phyloP scores from a whole-genome alignment of 2,329 filamentous ascomycete genomes.

The Aureobasidium sp. region DNA sequence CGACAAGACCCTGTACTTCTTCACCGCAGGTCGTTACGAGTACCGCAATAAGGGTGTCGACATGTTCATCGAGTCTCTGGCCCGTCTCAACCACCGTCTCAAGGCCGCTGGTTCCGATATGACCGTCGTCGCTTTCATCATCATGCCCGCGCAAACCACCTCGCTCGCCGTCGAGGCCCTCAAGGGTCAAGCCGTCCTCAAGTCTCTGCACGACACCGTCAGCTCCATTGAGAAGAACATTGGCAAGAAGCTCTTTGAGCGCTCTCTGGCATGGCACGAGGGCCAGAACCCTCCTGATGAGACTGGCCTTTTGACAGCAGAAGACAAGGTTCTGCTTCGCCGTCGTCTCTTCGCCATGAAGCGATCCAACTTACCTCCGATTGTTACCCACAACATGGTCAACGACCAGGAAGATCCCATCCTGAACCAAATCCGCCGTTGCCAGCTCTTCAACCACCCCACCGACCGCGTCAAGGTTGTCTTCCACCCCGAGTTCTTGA shows the following conservation, averaged over 20 bases:
- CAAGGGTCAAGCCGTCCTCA: conserved; percentile 95
- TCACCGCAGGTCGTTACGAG: conserved; percentile 94
- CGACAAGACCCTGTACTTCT: conserved; percentile 95
- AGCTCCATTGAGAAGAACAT: conserved; percentile 89
- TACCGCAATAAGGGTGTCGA: conserved; percentile 98
- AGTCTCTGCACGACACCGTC: conserved; percentile 87
- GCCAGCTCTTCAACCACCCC: conserved; percentile 94
- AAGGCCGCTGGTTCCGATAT: conserved; percentile 80
- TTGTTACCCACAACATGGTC: conserved; percentile 98
- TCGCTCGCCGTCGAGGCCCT: conserved; percentile 92
- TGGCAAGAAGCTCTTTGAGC: conserved; percentile 88
- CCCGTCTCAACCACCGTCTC: conserved; percentile 86
- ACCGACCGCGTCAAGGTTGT: conserved; percentile 93
- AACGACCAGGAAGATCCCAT: conserved; percentile 92
- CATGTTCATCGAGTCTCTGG: conserved; percentile 98
- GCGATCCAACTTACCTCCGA: conserved; percentile 78
- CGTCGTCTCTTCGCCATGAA: conserved; percentile 96
- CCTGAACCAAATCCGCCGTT: conserved; percentile 88
- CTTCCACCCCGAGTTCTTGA: conserved; percentile 97
- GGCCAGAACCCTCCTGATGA: conserved; percentile 90
- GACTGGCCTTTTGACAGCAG: conserved; percentile 86
- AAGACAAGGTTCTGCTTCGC: conserved; percentile 87
- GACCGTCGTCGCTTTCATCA: conserved; percentile 95
- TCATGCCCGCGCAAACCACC: conserved; percentile 95
- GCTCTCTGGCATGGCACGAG: conserved; percentile 91